Percentiles rank a stretch among this genome's conserved stretches.
These are phyloP conservation scores for Calonectria pteridis DNA, from an alignment of 2,329 filamentous ascomycete genomes.

Conservation along the genomic window DNA sequence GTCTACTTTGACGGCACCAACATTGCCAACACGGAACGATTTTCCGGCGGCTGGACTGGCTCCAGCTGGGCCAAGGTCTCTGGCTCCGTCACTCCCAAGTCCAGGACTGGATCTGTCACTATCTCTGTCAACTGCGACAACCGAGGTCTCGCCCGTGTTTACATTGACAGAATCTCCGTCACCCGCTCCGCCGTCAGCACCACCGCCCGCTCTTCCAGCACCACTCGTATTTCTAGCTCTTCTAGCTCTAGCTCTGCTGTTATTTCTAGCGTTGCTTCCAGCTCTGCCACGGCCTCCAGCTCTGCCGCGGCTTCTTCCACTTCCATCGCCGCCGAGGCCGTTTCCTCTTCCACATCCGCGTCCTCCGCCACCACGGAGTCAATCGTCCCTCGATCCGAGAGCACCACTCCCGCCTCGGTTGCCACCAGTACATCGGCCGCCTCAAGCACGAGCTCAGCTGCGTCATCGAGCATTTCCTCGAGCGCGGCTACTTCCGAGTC, in stretches of 20 bases:
- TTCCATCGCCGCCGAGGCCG: neutral
- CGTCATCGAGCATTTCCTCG: neutral
- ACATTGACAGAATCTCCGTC: conserved; percentile 3
- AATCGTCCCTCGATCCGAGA: neutral
- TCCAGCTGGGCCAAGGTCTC: neutral
- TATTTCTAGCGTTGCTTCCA: neutral
- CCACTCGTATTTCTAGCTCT: neutral
- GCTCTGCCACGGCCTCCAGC: neutral
- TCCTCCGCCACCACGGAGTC: neutral
- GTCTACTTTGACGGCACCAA: conserved; percentile 3
- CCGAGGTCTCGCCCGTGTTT: neutral
- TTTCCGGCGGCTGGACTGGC: neutral
- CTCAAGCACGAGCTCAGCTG: neutral
- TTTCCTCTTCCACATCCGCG: neutral
- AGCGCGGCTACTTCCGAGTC: neutral
- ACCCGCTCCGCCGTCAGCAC: neutral
- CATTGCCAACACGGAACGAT: conserved; percentile 14
- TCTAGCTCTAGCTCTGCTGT: neutral
- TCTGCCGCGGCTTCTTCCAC: no score
- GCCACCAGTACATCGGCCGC: neutral
- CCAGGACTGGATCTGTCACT: neutral
- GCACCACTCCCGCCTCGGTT: neutral
- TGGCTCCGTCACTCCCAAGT: neutral
- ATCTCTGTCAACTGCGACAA: conserved; percentile 1
- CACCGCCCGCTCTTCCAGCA: neutral